phyloP scores from a whole-genome alignment of 2,329 filamentous ascomycete genomes.

The Cercospora sojina region DNA sequence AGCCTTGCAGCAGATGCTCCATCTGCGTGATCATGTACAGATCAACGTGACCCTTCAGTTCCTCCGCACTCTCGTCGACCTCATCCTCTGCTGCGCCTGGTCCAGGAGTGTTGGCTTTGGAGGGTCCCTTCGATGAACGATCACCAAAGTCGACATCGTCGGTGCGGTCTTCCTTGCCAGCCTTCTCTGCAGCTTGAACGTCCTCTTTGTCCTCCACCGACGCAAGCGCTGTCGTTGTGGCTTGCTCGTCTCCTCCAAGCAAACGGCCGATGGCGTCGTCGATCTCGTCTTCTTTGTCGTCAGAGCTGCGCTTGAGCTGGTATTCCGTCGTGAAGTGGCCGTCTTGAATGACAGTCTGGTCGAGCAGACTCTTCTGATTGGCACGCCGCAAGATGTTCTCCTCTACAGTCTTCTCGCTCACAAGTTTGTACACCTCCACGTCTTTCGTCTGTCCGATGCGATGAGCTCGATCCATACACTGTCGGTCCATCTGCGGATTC shows the following conservation, averaged over 20 bases:
- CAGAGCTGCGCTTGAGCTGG: slow-evolving; percentile 33
- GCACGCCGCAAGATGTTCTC: slow-evolving; percentile 96
- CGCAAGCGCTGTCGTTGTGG: slow-evolving; percentile 72
- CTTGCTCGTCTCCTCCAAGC: slow-evolving; percentile 63
- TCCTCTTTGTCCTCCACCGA: slow-evolving; percentile 92
- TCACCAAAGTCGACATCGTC: slow-evolving; percentile 75
- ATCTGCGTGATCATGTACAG: slow-evolving; percentile 46
- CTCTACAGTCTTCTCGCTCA: slow-evolving; percentile 73
- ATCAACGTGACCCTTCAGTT: slow-evolving; percentile 69
- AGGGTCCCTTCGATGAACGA: slow-evolving; percentile 54
- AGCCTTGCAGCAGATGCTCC: slow-evolving; percentile 32
- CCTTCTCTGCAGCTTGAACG: slow-evolving; percentile 79
- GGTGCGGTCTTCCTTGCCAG: slow-evolving; percentile 80
- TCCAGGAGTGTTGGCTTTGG: slow-evolving; percentile 40
- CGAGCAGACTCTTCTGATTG: slow-evolving; percentile 95
- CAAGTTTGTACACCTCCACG: slow-evolving; percentile 85
- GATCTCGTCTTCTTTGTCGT: slow-evolving; percentile 62
- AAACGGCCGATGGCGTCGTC: slow-evolving; percentile 84
- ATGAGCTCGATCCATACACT: slow-evolving; percentile 96
- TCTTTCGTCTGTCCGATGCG: slow-evolving; percentile 96
- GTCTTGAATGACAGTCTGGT: slow-evolving; percentile 97
- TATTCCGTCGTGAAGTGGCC: slow-evolving; percentile 97
- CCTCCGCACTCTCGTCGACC: slow-evolving; percentile 52
- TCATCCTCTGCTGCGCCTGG: slow-evolving; percentile 40
- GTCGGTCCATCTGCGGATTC: slow-evolving; percentile 99